A percentile compares a stretch with the other conserved stretches of the same genome.
phyloP scores from a whole-genome alignment of 306 rosid species.

The Carpinus fangiana region DNA sequence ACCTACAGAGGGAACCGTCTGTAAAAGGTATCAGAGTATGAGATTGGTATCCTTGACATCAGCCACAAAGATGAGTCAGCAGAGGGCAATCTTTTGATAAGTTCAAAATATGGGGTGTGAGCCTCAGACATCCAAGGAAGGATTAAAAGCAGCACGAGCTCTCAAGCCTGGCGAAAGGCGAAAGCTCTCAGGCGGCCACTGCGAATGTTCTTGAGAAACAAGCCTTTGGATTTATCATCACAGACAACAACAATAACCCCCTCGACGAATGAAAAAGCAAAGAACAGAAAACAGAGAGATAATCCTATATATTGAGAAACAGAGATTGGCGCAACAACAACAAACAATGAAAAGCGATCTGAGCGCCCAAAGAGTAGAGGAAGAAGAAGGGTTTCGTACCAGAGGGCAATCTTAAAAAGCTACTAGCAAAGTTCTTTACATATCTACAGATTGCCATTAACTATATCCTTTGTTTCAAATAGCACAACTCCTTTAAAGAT shows the following conservation, averaged over 20 bases:
- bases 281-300: too few species aligned
- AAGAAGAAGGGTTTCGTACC: too few species aligned
- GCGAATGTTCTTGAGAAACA: conserved; percentile 42
- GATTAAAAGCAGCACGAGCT: conserved; percentile 22
- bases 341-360: too few species aligned
- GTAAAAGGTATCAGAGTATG: too few species aligned
- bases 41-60: not conserved
- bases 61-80: not conserved
- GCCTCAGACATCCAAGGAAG: conserved; percentile 41
- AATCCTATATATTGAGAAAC: too few species aligned
- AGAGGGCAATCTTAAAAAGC: not conserved
- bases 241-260: too few species aligned
- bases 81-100: not conserved
- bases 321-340: too few species aligned
- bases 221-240: conserved; percentile 21
- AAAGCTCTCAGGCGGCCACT: conserved; percentile 41
- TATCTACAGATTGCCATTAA: not conserved
- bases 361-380: too few species aligned
- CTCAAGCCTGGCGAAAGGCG: conserved; percentile 19
- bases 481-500: not conserved
- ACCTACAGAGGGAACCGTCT: too few species aligned
- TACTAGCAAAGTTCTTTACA: not conserved
- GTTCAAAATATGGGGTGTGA: too few species aligned
- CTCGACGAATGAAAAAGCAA: too few species aligned
- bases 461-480: not conserved